phyloP scores from a whole-genome alignment of 1,284 basidiomycete species.

The Papiliotrema nemorosa region DNA sequence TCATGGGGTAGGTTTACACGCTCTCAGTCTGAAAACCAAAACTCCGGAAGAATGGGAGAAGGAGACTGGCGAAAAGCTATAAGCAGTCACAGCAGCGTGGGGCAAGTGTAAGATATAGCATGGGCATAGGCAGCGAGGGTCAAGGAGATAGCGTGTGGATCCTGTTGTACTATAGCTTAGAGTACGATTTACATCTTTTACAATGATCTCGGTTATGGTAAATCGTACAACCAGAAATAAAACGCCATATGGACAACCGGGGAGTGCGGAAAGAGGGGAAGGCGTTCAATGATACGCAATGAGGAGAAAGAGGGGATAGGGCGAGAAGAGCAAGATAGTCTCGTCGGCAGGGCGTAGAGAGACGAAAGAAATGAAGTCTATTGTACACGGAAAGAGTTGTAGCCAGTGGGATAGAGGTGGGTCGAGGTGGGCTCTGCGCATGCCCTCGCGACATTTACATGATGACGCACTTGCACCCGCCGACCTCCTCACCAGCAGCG shows the following conservation, averaged over 20 bases:
- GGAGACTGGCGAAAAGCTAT: conserved; percentile 15
- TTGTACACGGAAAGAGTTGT: neutral
- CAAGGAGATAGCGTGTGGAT: too few relatives aligned
- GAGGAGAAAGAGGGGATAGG: neutral
- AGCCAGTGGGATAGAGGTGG: neutral
- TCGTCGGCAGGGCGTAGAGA: too few relatives aligned
- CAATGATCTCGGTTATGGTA: too few relatives aligned
- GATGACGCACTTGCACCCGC: conserved; percentile 43
- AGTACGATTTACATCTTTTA: too few relatives aligned
- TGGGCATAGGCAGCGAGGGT: neutral
- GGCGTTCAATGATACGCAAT: too few relatives aligned
- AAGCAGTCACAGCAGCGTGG: neutral
- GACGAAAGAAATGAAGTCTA: too few relatives aligned
- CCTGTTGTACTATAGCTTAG: too few relatives aligned
- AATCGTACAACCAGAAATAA: too few relatives aligned
- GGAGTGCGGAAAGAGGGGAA: too few relatives aligned
- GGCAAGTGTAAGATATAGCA: neutral
- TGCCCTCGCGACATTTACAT: conserved; percentile 32
- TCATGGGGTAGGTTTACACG: conserved; percentile 44
- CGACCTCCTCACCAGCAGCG: conserved; percentile 27
- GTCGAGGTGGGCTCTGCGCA: neutral
- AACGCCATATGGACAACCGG: too few relatives aligned
- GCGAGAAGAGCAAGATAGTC: too few relatives aligned
- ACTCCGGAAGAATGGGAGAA: conserved; percentile 48
- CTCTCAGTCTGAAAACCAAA: conserved; percentile 46